phyloP scores from a whole-genome alignment of 139 green algal genomes.

The Asterochloris sp. region DNA sequence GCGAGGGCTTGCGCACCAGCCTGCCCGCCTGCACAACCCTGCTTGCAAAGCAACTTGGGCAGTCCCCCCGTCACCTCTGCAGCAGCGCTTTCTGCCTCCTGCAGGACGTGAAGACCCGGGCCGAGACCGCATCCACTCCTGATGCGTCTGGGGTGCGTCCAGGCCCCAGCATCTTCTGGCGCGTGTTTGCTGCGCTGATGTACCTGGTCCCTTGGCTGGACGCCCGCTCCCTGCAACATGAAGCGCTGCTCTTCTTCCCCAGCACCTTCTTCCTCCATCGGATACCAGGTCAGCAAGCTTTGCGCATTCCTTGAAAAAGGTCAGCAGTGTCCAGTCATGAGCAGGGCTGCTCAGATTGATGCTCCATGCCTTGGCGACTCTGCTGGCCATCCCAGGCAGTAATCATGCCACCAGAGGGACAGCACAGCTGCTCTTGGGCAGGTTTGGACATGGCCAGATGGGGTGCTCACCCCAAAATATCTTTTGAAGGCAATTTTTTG shows the following conservation, averaged over 20 bases:
- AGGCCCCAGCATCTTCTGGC: slow-evolving; percentile 2
- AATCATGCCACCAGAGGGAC: not conserved
- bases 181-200: slow-evolving; percentile 46
- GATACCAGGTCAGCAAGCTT: slow-evolving; percentile 24
- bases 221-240: slow-evolving; percentile 29
- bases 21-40: no score
- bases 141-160: no score
- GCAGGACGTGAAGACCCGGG: no score
- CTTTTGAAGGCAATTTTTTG: not conserved
- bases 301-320: no score
- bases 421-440: not conserved
- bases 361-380: not conserved
- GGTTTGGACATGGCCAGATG: not conserved
- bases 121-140: no score
- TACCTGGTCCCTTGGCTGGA: slow-evolving; percentile 76
- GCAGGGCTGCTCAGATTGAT: no score
- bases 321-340: no score
- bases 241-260: slow-evolving; percentile 46
- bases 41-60: no score
- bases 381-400: not conserved
- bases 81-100: no score
- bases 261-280: slow-evolving; percentile 45
- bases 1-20: no score
- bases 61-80: no score
- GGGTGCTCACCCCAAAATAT: not conserved